A percentile compares a stretch with the other conserved stretches of the same genome.
Evolutionary conservation across 768 basidiomycete species (phyloP).

Genomic region (Trametes elegans): DNA sequence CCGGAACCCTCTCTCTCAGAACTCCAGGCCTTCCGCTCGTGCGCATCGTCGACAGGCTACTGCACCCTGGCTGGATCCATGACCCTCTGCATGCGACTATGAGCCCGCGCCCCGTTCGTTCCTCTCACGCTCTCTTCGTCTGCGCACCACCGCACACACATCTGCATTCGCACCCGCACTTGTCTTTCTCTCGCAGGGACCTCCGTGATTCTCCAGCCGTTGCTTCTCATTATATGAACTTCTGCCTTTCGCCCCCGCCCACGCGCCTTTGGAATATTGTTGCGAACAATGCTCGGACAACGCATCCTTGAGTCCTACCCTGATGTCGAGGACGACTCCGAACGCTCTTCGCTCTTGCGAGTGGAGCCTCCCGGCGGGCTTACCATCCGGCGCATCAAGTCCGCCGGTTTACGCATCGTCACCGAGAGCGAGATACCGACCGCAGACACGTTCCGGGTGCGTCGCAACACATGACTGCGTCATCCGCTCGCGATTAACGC

Average conservation of each 20-base stretch:
- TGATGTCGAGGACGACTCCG: not conserved
- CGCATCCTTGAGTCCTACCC: constrained; percentile 12
- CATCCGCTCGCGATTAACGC: not conserved
- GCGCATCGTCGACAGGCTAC: not conserved
- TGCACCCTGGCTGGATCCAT: constrained; percentile 3
- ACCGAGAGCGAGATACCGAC: constrained; percentile 14
- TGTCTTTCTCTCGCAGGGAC: no score
- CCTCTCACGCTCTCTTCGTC: not conserved
- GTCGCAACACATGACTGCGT: not conserved
- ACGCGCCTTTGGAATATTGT: not conserved
- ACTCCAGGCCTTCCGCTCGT: not conserved
- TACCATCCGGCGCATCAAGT: constrained; percentile 13
- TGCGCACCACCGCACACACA: not conserved
- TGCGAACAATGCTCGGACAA: constrained; percentile 12
- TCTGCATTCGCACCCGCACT: not conserved
- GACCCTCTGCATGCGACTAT: not conserved
- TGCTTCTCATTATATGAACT: not conserved
- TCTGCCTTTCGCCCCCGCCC: not conserved
- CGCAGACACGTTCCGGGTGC: not conserved
- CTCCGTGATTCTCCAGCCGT: not conserved
- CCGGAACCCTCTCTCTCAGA: no score
- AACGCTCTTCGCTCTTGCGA: not conserved
- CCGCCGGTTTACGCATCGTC: constrained; percentile 18
- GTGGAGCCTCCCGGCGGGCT: constrained; percentile 9
- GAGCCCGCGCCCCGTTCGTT: not conserved